A percentile compares a stretch with the other conserved stretches of the same genome.
Conservation (phyloP, 441 rosid genomes). For the Corymbia calophylla region DNA sequence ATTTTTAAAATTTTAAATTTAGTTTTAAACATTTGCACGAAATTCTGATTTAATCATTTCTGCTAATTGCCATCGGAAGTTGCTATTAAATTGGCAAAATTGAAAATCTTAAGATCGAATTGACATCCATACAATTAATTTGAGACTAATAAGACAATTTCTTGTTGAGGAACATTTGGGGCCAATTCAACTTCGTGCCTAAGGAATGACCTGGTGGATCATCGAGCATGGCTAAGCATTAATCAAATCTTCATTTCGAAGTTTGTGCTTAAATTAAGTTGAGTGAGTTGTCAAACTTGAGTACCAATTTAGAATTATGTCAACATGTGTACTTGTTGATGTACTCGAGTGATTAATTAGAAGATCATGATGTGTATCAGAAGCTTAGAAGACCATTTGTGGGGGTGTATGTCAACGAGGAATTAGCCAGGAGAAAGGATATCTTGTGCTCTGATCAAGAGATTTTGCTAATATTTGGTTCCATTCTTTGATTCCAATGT, state of each 20-base stretch:
- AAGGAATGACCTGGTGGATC: neutral
- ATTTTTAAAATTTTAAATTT: neutral
- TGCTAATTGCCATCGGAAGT: neutral
- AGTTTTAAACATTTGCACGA: rapidly evolving
- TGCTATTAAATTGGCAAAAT: rapidly evolving
- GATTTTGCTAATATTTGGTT: neutral
- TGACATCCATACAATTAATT: rapidly evolving
- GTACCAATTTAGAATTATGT: neutral
- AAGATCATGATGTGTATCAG: neutral
- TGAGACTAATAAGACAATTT: neutral
- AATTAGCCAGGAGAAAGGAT: neutral
- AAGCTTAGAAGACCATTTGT: neutral
- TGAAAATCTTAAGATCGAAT: neutral
- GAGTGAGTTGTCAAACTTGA: neutral
- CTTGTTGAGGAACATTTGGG: neutral
- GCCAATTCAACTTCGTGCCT: neutral
- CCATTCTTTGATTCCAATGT: neutral
- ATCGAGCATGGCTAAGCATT: neutral
- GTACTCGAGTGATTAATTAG: neutral
- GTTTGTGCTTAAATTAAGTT: neutral
- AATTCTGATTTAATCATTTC: neutral
- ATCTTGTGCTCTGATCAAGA: neutral
- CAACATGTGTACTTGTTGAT: neutral
- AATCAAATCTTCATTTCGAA: neutral
- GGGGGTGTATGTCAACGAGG: neutral